These are phyloP conservation scores for Diaporthe caulivora DNA, from an alignment of 2,329 filamentous ascomycete species.

Conservation along the genomic window DNA sequence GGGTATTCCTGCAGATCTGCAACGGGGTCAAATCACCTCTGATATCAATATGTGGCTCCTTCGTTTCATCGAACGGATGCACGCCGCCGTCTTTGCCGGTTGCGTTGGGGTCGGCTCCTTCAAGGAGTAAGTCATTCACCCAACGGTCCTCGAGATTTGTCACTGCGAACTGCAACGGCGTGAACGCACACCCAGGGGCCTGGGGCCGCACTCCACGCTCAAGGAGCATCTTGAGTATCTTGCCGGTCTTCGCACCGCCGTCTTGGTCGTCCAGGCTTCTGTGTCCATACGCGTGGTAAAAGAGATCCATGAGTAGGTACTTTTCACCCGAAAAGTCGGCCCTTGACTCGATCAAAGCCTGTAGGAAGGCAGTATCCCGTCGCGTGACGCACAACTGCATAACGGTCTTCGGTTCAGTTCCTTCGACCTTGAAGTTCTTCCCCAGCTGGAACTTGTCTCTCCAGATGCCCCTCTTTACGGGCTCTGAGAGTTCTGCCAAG, in stretches of 20 bases:
- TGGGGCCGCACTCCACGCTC: conserved; percentile 6
- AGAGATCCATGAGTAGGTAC: conserved; percentile 18
- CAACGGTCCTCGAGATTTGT: neutral
- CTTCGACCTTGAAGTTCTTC: neutral
- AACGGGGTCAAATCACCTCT: neutral
- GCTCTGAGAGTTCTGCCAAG: neutral
- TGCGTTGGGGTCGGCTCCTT: neutral
- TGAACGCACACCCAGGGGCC: neutral
- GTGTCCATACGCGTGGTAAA: conserved; percentile 12
- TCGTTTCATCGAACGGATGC: neutral
- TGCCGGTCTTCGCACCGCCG: neutral
- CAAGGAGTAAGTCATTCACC: neutral
- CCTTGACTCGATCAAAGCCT: neutral
- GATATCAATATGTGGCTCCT: neutral
- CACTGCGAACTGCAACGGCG: conserved; percentile 30
- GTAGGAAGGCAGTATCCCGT: neutral
- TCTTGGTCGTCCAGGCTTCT: neutral
- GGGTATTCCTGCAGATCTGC: neutral
- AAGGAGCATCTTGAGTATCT: conserved; percentile 19
- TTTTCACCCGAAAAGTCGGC: neutral
- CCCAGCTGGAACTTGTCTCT: conserved; percentile 6
- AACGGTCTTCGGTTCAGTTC: neutral
- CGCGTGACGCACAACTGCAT: conserved; percentile 11
- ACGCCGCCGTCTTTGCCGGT: neutral
- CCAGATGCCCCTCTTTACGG: conserved; percentile 1